Evolutionary conservation across 768 basidiomycete genomes (phyloP), one percentile per base, ranked within the genome.

Genomic region (Suillus variegatus): DNA sequence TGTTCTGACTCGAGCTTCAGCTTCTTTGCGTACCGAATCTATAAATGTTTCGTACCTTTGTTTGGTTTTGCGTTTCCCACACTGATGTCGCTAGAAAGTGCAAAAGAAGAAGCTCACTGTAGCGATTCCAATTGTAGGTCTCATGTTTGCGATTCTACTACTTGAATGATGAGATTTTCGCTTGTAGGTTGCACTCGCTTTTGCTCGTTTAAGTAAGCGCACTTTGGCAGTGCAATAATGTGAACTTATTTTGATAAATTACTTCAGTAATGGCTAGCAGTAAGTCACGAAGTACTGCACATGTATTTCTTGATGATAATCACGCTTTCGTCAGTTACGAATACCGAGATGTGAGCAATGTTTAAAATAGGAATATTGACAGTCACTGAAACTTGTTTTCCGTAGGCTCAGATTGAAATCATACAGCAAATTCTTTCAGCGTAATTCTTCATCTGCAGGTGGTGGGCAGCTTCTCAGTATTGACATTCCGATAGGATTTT

Each of bases 21-120:
- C 43, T 75, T 71, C 63, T 73, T 75, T 56, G 66, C 65, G 16
- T 57, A 73, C 57, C 72, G 73, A 32, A 75, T 74, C 66, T 70
- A 75, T 54, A 65, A 51, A 67, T 47, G 72, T 73, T 16, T 22
- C 8, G 32, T 62, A 14, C n/a, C 2, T 49, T 41, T 20, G 43
- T 10, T 9, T 44, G 18, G 41, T 9, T 18, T 3, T 63, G 5
- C n/a, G 8, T 25, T 20, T n/a, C 14, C 38, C 14, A 44, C 16
- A 47, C 51, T 63, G 13, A 58, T 43, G 7, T 4, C 4, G 12
- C 5, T 51, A 32, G 10, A 10, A 43, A 73, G 72, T 73, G 55
- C 68, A 71, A 41, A 56, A 47, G 35, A 62, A 64, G 35, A 67
- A 61, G 44, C 3, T 56, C 3, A 60, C 46, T 9, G 58, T 73